Base-by-base conservation (phyloP, 805 yeast species). In the Wilhelminamyces savonicus region DNA sequence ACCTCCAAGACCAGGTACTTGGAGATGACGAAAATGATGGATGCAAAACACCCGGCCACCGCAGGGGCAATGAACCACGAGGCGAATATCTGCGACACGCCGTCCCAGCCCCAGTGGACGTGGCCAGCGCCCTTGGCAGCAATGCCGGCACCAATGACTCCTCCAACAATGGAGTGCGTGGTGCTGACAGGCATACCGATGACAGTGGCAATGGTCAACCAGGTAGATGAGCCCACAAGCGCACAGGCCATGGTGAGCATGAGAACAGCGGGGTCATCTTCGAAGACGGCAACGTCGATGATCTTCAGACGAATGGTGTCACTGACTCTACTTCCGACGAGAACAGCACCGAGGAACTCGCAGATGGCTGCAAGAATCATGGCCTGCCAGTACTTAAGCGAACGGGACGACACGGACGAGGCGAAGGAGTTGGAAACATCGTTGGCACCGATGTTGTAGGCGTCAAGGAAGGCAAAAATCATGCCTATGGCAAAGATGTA, bases 401-500 rank as follows among this genome's bases (percentile, higher is more conserved):
- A 69, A 43, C 82, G 62, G 9, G 88, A 78, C 10, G 87, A 76
- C 4, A 81, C 77, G 0, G 88, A 73, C 3, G 88, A 79, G 1
- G 90, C 81, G 47, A 78, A 81, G 2, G 90, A 81, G 62, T 82
- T 81, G 11, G 88, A 81, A 34, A 81, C 86, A 62, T 81, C 90
- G 48, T 82, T 81, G 18, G 88, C 90, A 29, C 88, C 88, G 43
- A 79, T 80, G 52, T 79, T 80, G 69, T 76, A 81, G 4, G 87
- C 88, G 56, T 81, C 87, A 42, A 81, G 61, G 62, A 77, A 78
- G 35, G 85, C 87, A 55, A 80, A 79, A 36, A 80, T 54, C 68
- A 78, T 67, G 24, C 74, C 74, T 36, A 78, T 67, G 12, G 85
- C 88, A 48, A 81, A 75, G 49, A 81, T 64, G 48, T 78, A 80